Percentiles rank a stretch among this genome's conserved stretches.
These are phyloP conservation scores for Psilocybe sp. DNA, from an alignment of 768 basidiomycete species.

Conservation along the genomic window DNA sequence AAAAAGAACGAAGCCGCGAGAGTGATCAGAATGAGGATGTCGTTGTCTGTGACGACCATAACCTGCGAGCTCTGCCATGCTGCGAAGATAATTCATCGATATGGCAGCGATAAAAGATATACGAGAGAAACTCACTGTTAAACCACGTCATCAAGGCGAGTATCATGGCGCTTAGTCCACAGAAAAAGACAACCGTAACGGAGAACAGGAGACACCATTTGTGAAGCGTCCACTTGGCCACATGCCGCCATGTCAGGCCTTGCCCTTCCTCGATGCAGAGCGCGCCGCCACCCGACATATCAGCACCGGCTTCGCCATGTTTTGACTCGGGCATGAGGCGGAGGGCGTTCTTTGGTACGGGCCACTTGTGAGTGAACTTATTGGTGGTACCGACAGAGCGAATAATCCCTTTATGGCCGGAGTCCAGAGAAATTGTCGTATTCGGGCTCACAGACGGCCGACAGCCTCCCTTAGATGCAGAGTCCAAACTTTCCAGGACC, in stretches of 20 bases:
- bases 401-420: slow-evolving; percentile 26
- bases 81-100: slow-evolving; percentile 20
- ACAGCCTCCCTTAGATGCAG: neutral
- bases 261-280: slow-evolving; percentile 25
- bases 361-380: slow-evolving; percentile 54
- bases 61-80: slow-evolving; percentile 65
- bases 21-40: slow-evolving; percentile 53
- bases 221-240: slow-evolving; percentile 54
- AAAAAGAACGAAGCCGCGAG: slow-evolving; percentile 54
- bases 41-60: slow-evolving; percentile 57
- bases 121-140: slow-evolving; percentile 35
- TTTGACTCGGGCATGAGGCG: slow-evolving; percentile 11
- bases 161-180: slow-evolving; percentile 48
- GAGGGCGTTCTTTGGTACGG: slow-evolving; percentile 35
- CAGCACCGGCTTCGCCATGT: neutral
- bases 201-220: slow-evolving; percentile 64
- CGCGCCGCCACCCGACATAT: slow-evolving; percentile 7
- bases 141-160: slow-evolving; percentile 61
- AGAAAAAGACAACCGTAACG: slow-evolving; percentile 49
- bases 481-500: neutral
- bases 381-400: slow-evolving; percentile 30
- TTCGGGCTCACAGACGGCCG: slow-evolving; percentile 3
- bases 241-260: slow-evolving; percentile 34
- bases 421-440: slow-evolving; percentile 18
- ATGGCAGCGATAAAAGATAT: neutral